Conservation (phyloP, 371 early-diverging fungal species). For the Mucor velutinosus region DNA sequence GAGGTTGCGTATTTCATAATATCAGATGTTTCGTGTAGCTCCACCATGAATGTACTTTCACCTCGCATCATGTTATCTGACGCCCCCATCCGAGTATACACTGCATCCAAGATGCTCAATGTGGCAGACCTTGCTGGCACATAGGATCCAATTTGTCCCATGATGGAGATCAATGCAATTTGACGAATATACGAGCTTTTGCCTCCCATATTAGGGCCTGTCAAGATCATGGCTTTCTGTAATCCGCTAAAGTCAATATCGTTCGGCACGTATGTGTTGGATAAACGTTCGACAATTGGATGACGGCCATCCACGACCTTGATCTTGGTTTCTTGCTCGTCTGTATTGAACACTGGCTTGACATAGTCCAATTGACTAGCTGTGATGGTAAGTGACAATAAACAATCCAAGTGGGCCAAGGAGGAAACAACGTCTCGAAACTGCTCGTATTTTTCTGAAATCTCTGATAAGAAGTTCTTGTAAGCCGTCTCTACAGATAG, state of each 20-base stretch:
- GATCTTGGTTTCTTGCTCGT: constrained; percentile 29
- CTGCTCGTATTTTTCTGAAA: constrained; percentile 63
- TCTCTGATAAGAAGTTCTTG: constrained; percentile 52
- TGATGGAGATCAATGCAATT: constrained; percentile 73
- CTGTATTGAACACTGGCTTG: constrained; percentile 62
- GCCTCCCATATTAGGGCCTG: constrained; percentile 94
- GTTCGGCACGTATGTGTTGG: constrained; percentile 67
- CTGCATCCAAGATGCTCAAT: constrained; percentile 69
- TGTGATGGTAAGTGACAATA: constrained; percentile 70
- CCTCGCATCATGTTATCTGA: constrained; percentile 68
- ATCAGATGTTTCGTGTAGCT: constrained; percentile 80
- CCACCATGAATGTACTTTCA: constrained; percentile 91
- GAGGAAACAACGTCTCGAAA: constrained; percentile 65
- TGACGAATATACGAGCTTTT: constrained; percentile 78
- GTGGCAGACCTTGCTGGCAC: constrained; percentile 62
- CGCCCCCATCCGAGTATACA: constrained; percentile 74
- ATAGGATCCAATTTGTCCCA: constrained; percentile 87
- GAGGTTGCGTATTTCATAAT: constrained; percentile 71
- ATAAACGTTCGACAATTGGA: constrained; percentile 60
- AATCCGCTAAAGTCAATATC: constrained; percentile 54
- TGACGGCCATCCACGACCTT: constrained; percentile 60
- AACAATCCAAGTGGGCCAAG: constrained; percentile 76
- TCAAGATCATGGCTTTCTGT: constrained; percentile 58
- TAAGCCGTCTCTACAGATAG: constrained; percentile 53
- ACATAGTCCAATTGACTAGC: constrained; percentile 71